Evolutionary conservation across 257 asterid species (phyloP), one percentile per base, ranked within the genome.

Genomic region (Dorcoceras hygrometricum): DNA sequence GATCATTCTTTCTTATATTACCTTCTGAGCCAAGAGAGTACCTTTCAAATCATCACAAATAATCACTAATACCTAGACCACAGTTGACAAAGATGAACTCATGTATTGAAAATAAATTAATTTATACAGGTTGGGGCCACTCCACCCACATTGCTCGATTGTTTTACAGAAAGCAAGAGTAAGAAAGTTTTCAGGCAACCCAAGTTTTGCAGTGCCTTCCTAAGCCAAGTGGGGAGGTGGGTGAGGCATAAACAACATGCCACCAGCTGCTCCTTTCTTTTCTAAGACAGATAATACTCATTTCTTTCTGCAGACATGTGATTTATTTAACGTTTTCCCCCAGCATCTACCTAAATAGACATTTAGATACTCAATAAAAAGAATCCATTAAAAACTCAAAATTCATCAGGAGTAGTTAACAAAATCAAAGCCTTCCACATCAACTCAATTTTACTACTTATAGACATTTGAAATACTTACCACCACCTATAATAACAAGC

Each of bases 401-500:
- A 43, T 14, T 59, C 58, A 10, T 28, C 26, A 43, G 22, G 34
- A 67, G 28, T 22, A 62, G 22, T 11, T 25, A 4, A 36, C 53
- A 34, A 43, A 67, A 66, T 56, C 55, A 75, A 26, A 56, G 48
- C 68, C 46, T 69, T 19, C 43, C 19, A 28, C 10, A 20, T 63
- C 57, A 50, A 58, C 55, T 14, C 53, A 32, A 39, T 12, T 43
- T 63, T 58, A 48, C 22, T 43, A 25, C 28, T 61, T 31, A 50
- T 32, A 71, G 28, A 64, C 39, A 39, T n/a, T 68, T 43, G 11
- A 61, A 65, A 68, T 43, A 53, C 81, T 65, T 80, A 88, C 99
- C 99, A 71, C 99, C 97, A 54, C 97, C 99, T 62, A 94, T 88
- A 65, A 94, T 79, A 59, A 83, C 96, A 68, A 94, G 91, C 81